Base-by-base conservation (phyloP, 495 filamentous ascomycete genomes). In the Corynascus novoguineensis region DNA sequence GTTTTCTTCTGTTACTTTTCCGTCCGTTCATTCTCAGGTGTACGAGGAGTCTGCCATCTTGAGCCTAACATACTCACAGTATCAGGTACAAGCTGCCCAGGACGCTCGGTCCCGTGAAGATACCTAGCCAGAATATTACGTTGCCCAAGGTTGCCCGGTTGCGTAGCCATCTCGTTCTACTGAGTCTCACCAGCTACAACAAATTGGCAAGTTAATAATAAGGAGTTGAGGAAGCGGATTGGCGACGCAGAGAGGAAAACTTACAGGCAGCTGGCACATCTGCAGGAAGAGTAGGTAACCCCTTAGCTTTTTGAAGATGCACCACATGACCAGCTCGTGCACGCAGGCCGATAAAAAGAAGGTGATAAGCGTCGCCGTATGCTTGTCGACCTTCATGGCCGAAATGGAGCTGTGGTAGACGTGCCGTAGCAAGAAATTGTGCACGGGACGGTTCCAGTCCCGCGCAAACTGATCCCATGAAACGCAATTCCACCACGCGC, bases 271-370 rank as follows among this genome's bases (percentile, higher is more conserved):
- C 69, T 89, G 86, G 57, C 70, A 72, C 84, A 90, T 84, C 73
- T 90, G 86, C 62, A 85, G 64, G 25, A 81, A 67, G 9, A 90
- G 75, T 59, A 91, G 66, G 61, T 90, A 89, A 6, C 87, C 87
- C 32, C 87, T 74, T 24, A 90, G 77, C 60, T 88, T 87, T 71
- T 84, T 84, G 64, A 90, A 90, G 53, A 90, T 80, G 51, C 84
- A 84, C 73, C 83, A 81, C 87, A 90, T 90, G 59, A 89, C 74
- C 34, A 89, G 72, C 67, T 90, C 87, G 61, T 90, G 87, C 21
- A 88, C 79, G 57, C 82, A 77, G 2, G 86, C 85, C 14, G 76
- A 81, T 12, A 90, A 65, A 49, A 89, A 76, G 64, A 90, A 90
- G 8, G 87, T 90, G 27, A 87, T 79, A 19, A 89, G 74, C 31